Evolutionary conservation across 768 basidiomycete species (phyloP).

Genomic region (Tulasnella sp.): DNA sequence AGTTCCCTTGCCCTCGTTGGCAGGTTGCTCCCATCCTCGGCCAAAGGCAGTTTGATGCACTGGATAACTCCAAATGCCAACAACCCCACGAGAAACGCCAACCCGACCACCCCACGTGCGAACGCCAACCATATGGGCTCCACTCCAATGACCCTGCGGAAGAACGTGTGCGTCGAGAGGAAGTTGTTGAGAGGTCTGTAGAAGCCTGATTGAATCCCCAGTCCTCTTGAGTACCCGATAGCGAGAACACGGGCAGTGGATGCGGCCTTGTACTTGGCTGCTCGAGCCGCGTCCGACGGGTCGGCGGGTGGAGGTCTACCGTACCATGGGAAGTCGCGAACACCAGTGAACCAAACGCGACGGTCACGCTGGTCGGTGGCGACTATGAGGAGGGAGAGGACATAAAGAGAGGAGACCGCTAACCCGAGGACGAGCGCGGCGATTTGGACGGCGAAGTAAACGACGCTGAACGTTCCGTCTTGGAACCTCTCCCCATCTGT

Average conservation of each 20-base stretch:
- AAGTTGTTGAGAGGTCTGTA: slow-evolving; percentile 18
- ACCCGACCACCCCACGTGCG: background rate
- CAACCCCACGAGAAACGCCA: slow-evolving; percentile 13
- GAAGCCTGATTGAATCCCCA: slow-evolving; percentile 8
- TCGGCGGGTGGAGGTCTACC: slow-evolving; percentile 12
- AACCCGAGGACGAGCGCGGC: background rate
- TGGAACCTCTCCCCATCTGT: background rate
- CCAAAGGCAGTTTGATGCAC: slow-evolving; percentile 15
- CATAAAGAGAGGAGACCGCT: background rate
- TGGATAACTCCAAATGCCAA: slow-evolving; percentile 11
- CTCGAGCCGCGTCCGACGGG: background rate
- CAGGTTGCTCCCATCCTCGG: slow-evolving; percentile 12
- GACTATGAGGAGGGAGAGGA: background rate
- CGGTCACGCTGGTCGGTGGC: background rate
- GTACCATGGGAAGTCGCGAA: slow-evolving; percentile 20
- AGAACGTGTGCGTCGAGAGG: slow-evolving; percentile 20
- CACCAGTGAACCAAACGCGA: slow-evolving; percentile 6
- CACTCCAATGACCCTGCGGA: slow-evolving; percentile 8
- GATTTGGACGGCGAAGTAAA: slow-evolving; percentile 19
- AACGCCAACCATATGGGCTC: slow-evolving; percentile 22
- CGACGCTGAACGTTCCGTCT: slow-evolving; percentile 13
- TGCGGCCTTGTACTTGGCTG: background rate
- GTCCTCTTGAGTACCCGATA: slow-evolving; percentile 5
- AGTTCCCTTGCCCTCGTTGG: background rate
- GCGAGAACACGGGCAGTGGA: background rate